Evolutionary conservation across 306 rosid genomes (phyloP).

Genomic region (Adenanthera pavonina): DNA sequence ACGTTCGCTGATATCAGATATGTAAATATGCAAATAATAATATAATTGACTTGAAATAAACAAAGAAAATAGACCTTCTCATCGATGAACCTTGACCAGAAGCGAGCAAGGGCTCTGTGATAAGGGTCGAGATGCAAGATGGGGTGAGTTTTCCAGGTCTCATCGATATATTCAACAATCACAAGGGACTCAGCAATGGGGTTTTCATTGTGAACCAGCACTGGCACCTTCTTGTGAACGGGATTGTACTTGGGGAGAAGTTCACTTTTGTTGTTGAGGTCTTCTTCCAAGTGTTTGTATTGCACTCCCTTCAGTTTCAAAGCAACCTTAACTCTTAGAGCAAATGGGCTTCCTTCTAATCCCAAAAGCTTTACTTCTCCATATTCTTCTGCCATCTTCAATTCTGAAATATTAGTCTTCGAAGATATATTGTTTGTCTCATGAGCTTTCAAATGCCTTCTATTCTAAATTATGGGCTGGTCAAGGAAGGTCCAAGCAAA

Average conservation of each 20-base stretch:
- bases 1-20: too few relatives aligned
- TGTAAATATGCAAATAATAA: too few relatives aligned
- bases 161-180: slow-evolving; percentile 60
- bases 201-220: slow-evolving; percentile 55
- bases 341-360: too few relatives aligned
- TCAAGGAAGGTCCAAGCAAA: too few relatives aligned
- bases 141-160: slow-evolving; percentile 51
- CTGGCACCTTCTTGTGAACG: slow-evolving; percentile 56
- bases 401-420: background rate
- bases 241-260: slow-evolving; percentile 60
- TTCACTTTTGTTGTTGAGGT: slow-evolving; percentile 43
- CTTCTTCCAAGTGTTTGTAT: slow-evolving; percentile 51
- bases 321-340: too few relatives aligned
- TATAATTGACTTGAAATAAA: background rate
- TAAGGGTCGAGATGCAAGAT: slow-evolving; percentile 54
- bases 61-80: slow-evolving; percentile 48
- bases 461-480: too few relatives aligned
- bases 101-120: slow-evolving; percentile 56
- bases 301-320: too few relatives aligned
- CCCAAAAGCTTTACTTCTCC: slow-evolving; percentile 29
- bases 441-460: background rate
- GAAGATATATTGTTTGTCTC: background rate
- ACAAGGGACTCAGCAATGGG: slow-evolving; percentile 63
- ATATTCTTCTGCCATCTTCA: slow-evolving; percentile 20
- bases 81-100: slow-evolving; percentile 66